These are phyloP conservation scores for Kurtzmaniella quercitrusa DNA, from an alignment of 1,139 yeast genomes.

Conservation along the genomic window DNA sequence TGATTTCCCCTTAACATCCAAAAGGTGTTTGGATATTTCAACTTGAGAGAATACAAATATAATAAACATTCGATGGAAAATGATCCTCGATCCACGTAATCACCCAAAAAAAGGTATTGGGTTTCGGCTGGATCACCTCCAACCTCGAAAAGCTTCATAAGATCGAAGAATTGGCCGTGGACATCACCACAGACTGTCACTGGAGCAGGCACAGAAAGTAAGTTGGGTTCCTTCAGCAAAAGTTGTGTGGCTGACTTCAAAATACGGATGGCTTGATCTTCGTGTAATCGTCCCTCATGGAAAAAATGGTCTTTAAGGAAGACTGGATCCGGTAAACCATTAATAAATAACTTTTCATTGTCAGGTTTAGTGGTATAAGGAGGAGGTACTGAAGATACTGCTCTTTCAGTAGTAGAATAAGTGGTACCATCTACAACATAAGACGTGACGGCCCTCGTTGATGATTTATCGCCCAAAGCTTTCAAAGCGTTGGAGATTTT, in stretches of 20 bases:
- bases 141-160: constrained; percentile 87
- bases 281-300: constrained; percentile 75
- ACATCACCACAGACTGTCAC: constrained; percentile 96
- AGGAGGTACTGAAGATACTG: constrained; percentile 58
- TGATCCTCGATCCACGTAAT: constrained; percentile 93
- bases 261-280: constrained; percentile 68
- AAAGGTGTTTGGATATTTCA: constrained; percentile 71
- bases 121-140: constrained; percentile 85
- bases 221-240: constrained; percentile 71
- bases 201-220: constrained; percentile 83
- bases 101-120: constrained; percentile 84
- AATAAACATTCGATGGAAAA: constrained; percentile 86
- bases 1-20: constrained; percentile 93
- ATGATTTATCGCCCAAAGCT: constrained; percentile 55
- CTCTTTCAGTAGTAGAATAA: constrained; percentile 66
- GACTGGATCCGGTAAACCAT: constrained; percentile 69
- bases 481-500: constrained; percentile 74
- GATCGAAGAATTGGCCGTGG: constrained; percentile 92
- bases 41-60: constrained; percentile 74
- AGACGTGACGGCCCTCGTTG: constrained; percentile 44
- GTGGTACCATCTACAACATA: constrained; percentile 60
- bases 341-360: constrained; percentile 62
- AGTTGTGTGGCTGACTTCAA: constrained; percentile 63
- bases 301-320: constrained; percentile 72
- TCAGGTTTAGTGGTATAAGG: constrained; percentile 67